Base-by-base conservation (phyloP, 805 yeast species). In the Candida insectalens region DNA sequence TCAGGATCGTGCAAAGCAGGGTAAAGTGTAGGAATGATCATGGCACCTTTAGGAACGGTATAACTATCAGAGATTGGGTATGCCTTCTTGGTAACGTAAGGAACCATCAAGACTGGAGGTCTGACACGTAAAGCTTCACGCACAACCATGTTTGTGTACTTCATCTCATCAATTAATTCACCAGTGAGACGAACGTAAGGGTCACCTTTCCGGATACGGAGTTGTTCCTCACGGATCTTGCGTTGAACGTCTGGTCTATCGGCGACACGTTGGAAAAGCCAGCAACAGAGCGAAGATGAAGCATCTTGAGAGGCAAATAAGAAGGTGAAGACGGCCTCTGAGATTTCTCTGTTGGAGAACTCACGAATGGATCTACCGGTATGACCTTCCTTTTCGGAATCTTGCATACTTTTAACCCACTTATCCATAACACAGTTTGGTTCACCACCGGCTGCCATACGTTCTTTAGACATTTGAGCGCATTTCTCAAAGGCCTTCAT, bases 31-130 rank as follows among this genome's bases (percentile, higher is more conserved):
- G 98, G 98, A 47, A 92, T 85, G 46, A 92, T 70, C 98, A 92
- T 92, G 19, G 96, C 69, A 30, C 97, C 97, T 63, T 87, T 88
- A 55, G 98, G 98, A 33, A 87, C 95, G 19, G 89, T 77, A 63
- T 92, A 92, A 37, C 67, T 71, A 12, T 80, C 79, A 26, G 84
- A 71, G 34, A 92, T 76, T 27, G 94, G 94, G 69, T 83, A 92
- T 10, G 71, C 63, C 57, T 85, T 69, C 69, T 92, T 92, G 35
- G 73, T 96, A 39, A 84, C 85, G 56, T 92, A 92, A 34, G 98
- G 98, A 40, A 92, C 97, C 98, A 92, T 92, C 37, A 88, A 53
- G 41, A 92, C 98, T 3, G 98, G 98, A 19, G 98, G 98, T 62
- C 97, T 79, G 66, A 82, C 83, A 57, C 98, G 79, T 47, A 92